Conservation (phyloP, 108 stramenopile species). For the Asterionellopsis glacialis region DNA sequence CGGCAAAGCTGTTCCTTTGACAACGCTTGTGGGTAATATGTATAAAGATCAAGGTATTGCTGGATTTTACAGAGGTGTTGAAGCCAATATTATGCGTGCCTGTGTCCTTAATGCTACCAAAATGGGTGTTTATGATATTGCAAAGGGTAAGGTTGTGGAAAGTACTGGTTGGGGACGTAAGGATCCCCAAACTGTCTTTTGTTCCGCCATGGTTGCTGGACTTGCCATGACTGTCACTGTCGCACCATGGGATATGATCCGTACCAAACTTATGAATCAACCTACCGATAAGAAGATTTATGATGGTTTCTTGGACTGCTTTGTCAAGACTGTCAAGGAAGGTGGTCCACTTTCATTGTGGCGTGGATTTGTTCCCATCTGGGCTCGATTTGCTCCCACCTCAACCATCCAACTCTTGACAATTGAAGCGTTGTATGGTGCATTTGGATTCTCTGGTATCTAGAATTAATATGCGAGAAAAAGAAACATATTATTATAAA, state of each 20-base stretch:
- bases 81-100: conserved; percentile 54
- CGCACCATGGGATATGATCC: conserved; percentile 48
- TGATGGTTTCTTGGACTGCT: conserved; percentile 42
- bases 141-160: conserved; percentile 69
- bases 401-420: conserved; percentile 60
- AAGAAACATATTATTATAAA: too few relatives aligned
- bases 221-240: conserved; percentile 32
- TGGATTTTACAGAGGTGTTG: conserved; percentile 66
- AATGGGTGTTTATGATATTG: conserved; percentile 71
- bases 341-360: conserved; percentile 44
- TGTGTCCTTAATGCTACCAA: conserved; percentile 70
- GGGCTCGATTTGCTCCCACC: conserved; percentile 63
- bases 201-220: conserved; percentile 32
- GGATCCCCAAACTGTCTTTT: conserved; percentile 35
- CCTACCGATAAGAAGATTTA: conserved; percentile 49
- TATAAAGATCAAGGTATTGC: conserved; percentile 47
- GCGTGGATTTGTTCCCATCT: conserved; percentile 62
- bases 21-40: conserved; percentile 37
- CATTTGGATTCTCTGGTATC: conserved; percentile 40
- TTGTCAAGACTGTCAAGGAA: conserved; percentile 42
- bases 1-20: conserved; percentile 24
- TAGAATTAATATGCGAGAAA: too few relatives aligned
- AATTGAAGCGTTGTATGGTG: conserved; percentile 36
- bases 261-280: conserved; percentile 55
- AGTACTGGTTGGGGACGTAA: conserved; percentile 42